These are phyloP conservation scores for Westerdykella sp. DNA, from an alignment of 2,329 filamentous ascomycete genomes.

Conservation along the genomic window DNA sequence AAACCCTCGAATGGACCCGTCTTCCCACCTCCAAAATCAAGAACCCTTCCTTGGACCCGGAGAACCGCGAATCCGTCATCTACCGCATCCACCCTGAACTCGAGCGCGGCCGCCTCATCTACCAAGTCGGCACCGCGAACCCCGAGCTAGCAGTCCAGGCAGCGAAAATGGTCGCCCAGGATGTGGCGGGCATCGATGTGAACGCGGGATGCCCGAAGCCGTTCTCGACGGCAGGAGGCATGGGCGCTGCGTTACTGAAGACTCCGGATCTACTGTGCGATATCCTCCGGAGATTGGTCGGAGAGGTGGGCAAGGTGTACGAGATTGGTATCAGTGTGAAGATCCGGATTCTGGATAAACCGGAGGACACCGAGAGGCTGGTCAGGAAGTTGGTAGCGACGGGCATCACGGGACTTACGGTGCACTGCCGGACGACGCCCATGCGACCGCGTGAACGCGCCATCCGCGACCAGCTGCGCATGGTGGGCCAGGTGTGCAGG, in stretches of 20 bases:
- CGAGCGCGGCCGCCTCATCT: constrained; percentile 72
- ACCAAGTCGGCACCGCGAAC: constrained; percentile 84
- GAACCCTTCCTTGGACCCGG: constrained; percentile 50
- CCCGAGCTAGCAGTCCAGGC: constrained; percentile 78
- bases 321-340: constrained; percentile 96
- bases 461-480: constrained; percentile 75
- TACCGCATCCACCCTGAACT: constrained; percentile 74
- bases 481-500: constrained; percentile 75
- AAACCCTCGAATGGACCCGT: constrained; percentile 80
- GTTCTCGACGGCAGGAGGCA: constrained; percentile 87
- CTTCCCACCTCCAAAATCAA: constrained; percentile 63
- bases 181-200: constrained; percentile 91
- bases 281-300: constrained; percentile 77
- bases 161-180: constrained; percentile 72
- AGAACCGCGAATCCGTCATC: constrained; percentile 60
- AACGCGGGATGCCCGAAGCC: constrained; percentile 98
- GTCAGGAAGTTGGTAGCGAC: constrained; percentile 75
- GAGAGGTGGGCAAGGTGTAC: constrained; percentile 67
- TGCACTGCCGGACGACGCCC: constrained; percentile 92
- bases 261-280: constrained; percentile 77
- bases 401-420: constrained; percentile 84
- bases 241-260: constrained; percentile 85
- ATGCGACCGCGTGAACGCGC: constrained; percentile 90
- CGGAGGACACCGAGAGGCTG: constrained; percentile 67
- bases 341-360: constrained; percentile 77